Base-by-base conservation (phyloP, 2,329 filamentous ascomycete genomes). In the Fusarium guadeloupense region DNA sequence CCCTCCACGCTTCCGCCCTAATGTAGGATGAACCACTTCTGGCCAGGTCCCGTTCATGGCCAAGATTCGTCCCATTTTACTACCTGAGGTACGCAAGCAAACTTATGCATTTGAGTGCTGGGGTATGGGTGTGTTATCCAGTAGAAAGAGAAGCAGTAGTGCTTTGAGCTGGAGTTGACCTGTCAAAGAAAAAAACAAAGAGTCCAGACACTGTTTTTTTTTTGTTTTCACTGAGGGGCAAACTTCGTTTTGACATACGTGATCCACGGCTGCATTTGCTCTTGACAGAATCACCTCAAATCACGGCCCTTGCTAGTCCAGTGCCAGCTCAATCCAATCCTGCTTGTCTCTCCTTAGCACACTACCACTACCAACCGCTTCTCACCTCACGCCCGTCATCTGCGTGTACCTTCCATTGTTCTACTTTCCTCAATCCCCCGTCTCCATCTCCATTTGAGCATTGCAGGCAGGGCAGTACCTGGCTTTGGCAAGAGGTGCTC, bases 1-100 rank as follows among this genome's bases (percentile, higher is more conserved):
- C 70, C 72, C 72, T 71, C 71, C 62, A 57, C 69, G 64, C 64
- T 66, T 59, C 43, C 59, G 64, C 67, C 62, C 72, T 72, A 74
- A 74, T 74, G 72, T 73, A 70, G 62, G 68, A 67, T 53, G 62
- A 70, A 69, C 67, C 69, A 62, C 62, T 72, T 73, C 64, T 58
- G 67, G 68, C 35, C 69, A 71, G 62, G 65, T 62, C 67, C 63
- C 57, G 63, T 62, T 51, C 54, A 44, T 62, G 64, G 64, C 59
- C 59, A 66, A 71, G 62, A 70, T 70, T 67, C 58, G 62, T 69
- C 61, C 69, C 64, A 69, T 62, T 68, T 68, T 64, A 62, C 58
- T 67, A 66, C 49, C 37, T 45, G 56, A 38, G 28, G 37, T 43
- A 47, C 39, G 61, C 55, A 64, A 42, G 50, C 49, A 56, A 64